Percentiles rank a stretch among this genome's conserved stretches.
Conservation (phyloP, 208 protist genomes). For the Acanthamoeba lenticulata region DNA sequence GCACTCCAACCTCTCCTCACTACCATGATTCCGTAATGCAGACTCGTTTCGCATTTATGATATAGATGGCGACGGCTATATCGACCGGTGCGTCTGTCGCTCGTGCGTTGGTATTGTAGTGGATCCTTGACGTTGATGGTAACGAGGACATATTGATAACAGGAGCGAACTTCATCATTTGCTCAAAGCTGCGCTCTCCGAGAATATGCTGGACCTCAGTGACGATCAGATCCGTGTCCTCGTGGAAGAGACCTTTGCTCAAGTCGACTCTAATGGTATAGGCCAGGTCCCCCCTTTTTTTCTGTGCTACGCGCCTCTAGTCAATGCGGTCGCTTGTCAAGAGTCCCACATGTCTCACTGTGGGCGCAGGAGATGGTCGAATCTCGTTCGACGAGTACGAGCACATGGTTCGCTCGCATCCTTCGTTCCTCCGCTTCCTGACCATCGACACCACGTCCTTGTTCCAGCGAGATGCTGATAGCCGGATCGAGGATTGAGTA, state of each 20-base stretch:
- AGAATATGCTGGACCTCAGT: not conserved
- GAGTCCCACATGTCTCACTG: not conserved
- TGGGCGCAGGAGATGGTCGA: not conserved
- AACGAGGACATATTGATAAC: not conserved
- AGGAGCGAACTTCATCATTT: not conserved
- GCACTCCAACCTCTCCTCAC: not conserved
- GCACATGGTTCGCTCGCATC: not conserved
- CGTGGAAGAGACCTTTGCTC: not conserved
- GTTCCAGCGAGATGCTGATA: not conserved
- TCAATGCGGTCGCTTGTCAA: not conserved
- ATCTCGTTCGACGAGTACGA: conserved; percentile 2
- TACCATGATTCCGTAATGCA: not conserved
- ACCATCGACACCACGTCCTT: not conserved
- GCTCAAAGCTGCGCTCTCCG: not conserved
- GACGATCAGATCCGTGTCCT: not conserved
- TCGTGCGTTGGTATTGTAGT: no score
- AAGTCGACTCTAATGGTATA: not conserved
- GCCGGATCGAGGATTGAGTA: no score
- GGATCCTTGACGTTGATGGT: no score
- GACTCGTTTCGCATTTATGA: conserved; percentile 10
- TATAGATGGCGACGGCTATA: not conserved
- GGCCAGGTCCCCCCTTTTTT: not conserved
- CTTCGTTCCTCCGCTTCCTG: not conserved
- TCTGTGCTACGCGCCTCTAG: not conserved
- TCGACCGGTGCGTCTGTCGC: not conserved